Evolutionary conservation across 2,329 filamentous ascomycete species (phyloP), one percentile per base, ranked within the genome.

Genomic region (Huntiella abstrusa): DNA sequence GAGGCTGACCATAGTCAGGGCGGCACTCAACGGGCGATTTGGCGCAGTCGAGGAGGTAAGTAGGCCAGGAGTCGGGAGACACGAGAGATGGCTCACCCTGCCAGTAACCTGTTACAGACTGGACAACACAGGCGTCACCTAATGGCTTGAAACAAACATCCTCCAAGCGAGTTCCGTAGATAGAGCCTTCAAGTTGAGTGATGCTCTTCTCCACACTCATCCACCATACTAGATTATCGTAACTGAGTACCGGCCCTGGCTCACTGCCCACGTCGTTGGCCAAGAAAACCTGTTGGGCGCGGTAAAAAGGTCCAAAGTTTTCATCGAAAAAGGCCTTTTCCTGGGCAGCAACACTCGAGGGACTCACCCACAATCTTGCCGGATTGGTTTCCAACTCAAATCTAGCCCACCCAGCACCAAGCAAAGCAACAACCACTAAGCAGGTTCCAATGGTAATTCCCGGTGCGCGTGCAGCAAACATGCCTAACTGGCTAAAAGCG

Each of bases 81-180:
- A 83, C 65, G n/a, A 69, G 68, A 3, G 65, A 59, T 33, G 79
- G 71, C 37, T 77, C 71, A 32, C 79, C 75, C 45, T 79, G 74
- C 62, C 87, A 96, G 61, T 94, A 98, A 1, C 82, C 81, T 4
- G 83, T 81, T n/a, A 96, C 65, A 0, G 87, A 94, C 58, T 98
- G 88, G 2, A 98, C 75, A 4, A 95, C 87, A 55, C 91, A 98
- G 11, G 80, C 85, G 54, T 84, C 73, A 1, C 83, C 85, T 0
- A 82, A 84, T 1, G 92, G 92, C 58, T 95, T 95, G 64, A 93
- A 88, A 64, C 91, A 98, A 12, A 98, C 73, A 57, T 96, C 83
- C 19, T 84, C 68, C 3, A 98, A 68, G 0, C 71, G 79, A 45
- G 80, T 71, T 5, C 75, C 79, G 45, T 74, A 76, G 15, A 77